Conservation (phyloP, 208 protist species). For the Herpetomonas muscarum region DNA sequence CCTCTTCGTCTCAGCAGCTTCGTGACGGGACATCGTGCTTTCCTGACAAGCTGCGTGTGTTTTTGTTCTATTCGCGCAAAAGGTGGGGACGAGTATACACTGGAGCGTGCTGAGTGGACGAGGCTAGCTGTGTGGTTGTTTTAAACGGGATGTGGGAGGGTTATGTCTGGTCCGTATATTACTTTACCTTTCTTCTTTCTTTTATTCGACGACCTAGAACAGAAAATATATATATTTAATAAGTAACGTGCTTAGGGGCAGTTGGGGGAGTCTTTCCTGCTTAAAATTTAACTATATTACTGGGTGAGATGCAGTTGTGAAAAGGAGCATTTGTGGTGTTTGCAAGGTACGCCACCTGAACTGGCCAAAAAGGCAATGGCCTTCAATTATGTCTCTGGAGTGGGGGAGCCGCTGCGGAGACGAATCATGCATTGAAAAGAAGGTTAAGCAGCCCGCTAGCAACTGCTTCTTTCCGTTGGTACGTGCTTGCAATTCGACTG, state of each 20-base stretch:
- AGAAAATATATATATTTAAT: conserved; percentile 1
- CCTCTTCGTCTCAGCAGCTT: conserved; percentile 23
- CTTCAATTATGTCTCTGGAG: no score
- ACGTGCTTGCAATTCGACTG: no score
- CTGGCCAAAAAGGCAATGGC: no score
- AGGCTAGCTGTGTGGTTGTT: conserved; percentile 1
- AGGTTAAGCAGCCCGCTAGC: no score
- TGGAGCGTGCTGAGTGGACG: neutral
- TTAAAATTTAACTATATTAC: no score
- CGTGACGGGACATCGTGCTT: conserved; percentile 26
- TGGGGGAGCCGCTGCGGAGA: neutral
- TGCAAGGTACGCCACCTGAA: no score
- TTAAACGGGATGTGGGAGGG: neutral
- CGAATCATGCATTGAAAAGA: conserved; percentile 9
- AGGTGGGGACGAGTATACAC: no score
- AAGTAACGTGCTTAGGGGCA: no score
- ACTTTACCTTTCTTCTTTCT: conserved; percentile 11
- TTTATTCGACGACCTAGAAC: neutral
- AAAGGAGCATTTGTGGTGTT: no score
- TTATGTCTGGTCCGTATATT: neutral
- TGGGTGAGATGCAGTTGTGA: no score
- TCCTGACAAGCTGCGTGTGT: neutral
- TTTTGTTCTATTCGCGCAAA: conserved; percentile 12
- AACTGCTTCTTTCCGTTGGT: no score
- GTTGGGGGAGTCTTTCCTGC: conserved; percentile 13